A percentile compares a stretch with the other conserved stretches of the same genome.
phyloP scores from a whole-genome alignment of 2,329 filamentous ascomycete genomes.

The Aspergillus puulaauensis region DNA sequence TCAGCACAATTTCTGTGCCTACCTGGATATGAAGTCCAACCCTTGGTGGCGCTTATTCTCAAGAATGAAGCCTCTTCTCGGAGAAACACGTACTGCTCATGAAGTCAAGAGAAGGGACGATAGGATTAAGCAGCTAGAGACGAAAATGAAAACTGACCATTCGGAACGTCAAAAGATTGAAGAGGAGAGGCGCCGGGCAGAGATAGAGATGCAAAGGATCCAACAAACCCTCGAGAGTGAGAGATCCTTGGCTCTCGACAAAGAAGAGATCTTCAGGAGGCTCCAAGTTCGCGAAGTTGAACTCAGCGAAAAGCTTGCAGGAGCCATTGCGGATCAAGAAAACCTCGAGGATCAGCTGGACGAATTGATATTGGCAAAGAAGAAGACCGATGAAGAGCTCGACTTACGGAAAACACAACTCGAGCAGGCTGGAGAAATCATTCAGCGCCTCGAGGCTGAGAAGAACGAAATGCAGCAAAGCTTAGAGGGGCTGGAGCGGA shows the following conservation, averaged over 20 bases:
- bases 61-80: slow-evolving; percentile 91
- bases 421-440: slow-evolving; percentile 86
- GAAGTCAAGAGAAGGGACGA: slow-evolving; percentile 96
- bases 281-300: slow-evolving; percentile 88
- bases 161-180: slow-evolving; percentile 77
- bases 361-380: slow-evolving; percentile 82
- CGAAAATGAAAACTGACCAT: slow-evolving; percentile 76
- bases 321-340: slow-evolving; percentile 91
- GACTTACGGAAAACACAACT: slow-evolving; percentile 77
- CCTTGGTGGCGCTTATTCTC: slow-evolving; percentile 98
- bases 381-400: slow-evolving; percentile 80
- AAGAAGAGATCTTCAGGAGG: slow-evolving; percentile 98
- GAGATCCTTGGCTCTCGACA: slow-evolving; percentile 90
- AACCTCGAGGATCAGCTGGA: slow-evolving; percentile 91
- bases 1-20: slow-evolving; percentile 89
- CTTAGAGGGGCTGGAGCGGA: slow-evolving; percentile 67
- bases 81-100: slow-evolving; percentile 83
- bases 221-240: slow-evolving; percentile 96
- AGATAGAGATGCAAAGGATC: slow-evolving; percentile 82
- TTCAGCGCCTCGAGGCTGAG: slow-evolving; percentile 80
- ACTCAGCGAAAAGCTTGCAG: slow-evolving; percentile 87
- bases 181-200: slow-evolving; percentile 83
- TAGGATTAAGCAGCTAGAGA: slow-evolving; percentile 82
- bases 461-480: slow-evolving; percentile 72
- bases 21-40: slow-evolving; percentile 83